Evolutionary conservation across 306 rosid species (phyloP).

Genomic region (Vigna mungo): DNA sequence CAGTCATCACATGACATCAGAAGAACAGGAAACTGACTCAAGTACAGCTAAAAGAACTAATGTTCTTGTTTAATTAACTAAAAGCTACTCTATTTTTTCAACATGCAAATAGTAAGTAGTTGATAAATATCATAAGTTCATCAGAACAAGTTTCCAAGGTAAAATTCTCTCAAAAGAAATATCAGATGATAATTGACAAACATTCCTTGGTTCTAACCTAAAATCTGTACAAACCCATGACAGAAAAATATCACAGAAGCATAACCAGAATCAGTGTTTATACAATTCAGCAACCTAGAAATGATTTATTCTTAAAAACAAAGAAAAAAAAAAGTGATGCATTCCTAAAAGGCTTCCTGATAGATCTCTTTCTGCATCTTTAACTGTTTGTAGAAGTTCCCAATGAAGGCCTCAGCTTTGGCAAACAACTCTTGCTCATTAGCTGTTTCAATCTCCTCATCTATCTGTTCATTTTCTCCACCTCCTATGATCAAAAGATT

Average conservation of each 20-base stretch:
- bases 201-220: slow-evolving; percentile 14
- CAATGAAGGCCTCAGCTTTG: slow-evolving; percentile 83
- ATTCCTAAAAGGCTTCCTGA: slow-evolving; percentile 49
- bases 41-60: no score
- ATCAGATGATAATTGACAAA: slow-evolving; percentile 25
- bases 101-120: no score
- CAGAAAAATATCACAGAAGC: slow-evolving; percentile 39
- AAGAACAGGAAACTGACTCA: no score
- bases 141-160: no score
- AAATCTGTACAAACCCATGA: slow-evolving; percentile 24
- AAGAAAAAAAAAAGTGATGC: neutral
- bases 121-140: no score
- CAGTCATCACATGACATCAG: no score
- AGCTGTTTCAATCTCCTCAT: slow-evolving; percentile 41
- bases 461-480: slow-evolving; percentile 47
- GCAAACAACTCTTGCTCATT: slow-evolving; percentile 70
- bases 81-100: no score
- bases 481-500: slow-evolving; percentile 70
- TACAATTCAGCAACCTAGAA: neutral
- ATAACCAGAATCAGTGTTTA: slow-evolving; percentile 15
- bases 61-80: no score
- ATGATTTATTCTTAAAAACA: neutral
- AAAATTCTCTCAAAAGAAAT: slow-evolving; percentile 2
- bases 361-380: slow-evolving; percentile 80
- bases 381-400: slow-evolving; percentile 79